phyloP scores from a whole-genome alignment of 192 early-diverging fungal species.

The Mortierella antarctica region DNA sequence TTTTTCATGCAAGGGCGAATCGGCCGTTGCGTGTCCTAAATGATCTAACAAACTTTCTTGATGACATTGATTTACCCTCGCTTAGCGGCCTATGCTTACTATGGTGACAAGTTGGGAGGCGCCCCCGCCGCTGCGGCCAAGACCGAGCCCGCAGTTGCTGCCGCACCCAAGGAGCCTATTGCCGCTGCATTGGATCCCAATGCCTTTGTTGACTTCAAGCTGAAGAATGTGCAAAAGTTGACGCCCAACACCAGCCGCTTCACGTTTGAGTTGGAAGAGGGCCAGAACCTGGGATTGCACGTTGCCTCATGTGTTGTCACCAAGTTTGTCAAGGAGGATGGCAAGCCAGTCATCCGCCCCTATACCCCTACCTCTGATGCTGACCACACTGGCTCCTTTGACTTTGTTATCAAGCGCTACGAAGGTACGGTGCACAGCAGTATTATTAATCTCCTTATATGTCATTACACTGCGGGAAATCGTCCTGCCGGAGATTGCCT shows the following conservation, averaged over 20 bases:
- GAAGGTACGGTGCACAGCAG: conserved; percentile 15
- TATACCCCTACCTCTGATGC: conserved; percentile 76
- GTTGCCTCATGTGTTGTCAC: conserved; percentile 81
- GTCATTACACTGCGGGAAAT: neutral
- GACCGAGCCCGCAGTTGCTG: conserved; percentile 4
- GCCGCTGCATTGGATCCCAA: conserved; percentile 56
- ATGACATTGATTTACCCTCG: neutral
- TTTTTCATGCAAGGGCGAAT: neutral
- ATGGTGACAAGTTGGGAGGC: conserved; percentile 36
- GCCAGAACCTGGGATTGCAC: conserved; percentile 76
- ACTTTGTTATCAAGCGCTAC: conserved; percentile 80
- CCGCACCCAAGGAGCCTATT: conserved; percentile 21
- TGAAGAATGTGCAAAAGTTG: conserved; percentile 54
- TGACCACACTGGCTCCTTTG: conserved; percentile 67
- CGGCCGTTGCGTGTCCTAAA: neutral
- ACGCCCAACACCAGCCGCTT: conserved; percentile 41
- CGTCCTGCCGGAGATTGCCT: neutral
- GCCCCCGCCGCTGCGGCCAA: conserved; percentile 1
- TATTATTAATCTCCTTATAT: neutral
- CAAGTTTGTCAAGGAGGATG: conserved; percentile 73
- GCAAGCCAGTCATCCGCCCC: conserved; percentile 77
- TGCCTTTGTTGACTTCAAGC: conserved; percentile 65
- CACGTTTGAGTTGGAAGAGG: conserved; percentile 49
- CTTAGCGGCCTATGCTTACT: conserved; percentile 46
- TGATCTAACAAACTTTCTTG: conserved; percentile 2